A percentile compares a stretch with the other conserved stretches of the same genome.
Conservation (phyloP, 31 red algal genomes). For the Porphyra umbilicalis region DNA sequence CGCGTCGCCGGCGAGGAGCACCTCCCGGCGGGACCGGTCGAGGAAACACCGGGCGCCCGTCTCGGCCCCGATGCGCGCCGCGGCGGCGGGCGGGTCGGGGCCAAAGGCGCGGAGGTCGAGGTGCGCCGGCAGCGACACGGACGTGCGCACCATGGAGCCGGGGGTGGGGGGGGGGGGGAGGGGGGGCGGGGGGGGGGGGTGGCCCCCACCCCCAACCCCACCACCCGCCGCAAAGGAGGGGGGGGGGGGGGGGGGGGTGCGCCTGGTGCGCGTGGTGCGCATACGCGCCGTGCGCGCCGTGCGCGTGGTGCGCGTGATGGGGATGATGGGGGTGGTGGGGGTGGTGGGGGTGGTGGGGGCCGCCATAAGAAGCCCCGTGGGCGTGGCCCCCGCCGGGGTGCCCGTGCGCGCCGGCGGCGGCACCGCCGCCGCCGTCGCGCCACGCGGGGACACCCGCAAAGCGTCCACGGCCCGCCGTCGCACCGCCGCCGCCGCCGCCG, state of each 20-base stretch:
- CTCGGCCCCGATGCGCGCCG: background rate
- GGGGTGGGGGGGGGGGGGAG: background rate
- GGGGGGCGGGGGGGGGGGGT: background rate
- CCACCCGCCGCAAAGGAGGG: too few species aligned
- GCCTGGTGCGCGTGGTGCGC: background rate
- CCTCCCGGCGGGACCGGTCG: background rate
- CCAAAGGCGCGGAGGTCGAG: background rate
- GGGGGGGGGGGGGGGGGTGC: background rate
- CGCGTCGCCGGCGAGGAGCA: background rate
- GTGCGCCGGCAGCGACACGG: background rate
- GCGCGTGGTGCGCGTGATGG: background rate
- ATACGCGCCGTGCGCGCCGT: background rate
- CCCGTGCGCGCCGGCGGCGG: background rate
- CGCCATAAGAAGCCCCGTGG: background rate
- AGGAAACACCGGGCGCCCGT: background rate
- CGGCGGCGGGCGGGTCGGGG: background rate
- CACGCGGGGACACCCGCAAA: background rate
- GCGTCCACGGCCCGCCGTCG: background rate
- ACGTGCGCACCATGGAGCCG: background rate
- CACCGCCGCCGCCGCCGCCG: background rate
- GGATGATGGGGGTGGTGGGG: background rate
- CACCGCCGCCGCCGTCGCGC: background rate
- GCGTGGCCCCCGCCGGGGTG: background rate
- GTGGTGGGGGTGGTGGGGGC: background rate
- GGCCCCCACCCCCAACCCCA: background rate